A percentile compares a stretch with the other conserved stretches of the same genome.
These are phyloP conservation scores for Colletotrichum plurivorum DNA, from an alignment of 2,329 filamentous ascomycete species.

Conservation along the genomic window DNA sequence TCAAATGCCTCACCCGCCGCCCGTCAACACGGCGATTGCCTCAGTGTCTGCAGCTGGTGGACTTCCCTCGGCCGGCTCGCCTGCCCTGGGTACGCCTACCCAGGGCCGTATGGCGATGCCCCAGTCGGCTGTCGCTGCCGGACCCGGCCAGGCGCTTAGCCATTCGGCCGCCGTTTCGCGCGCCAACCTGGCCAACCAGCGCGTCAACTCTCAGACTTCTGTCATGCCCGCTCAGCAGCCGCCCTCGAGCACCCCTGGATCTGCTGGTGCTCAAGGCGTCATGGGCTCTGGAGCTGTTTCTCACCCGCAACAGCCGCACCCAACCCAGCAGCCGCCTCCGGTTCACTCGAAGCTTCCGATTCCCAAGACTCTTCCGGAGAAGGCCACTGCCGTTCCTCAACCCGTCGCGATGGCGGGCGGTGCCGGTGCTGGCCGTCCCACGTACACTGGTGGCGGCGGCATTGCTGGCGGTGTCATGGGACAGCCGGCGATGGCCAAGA, in stretches of 20 bases:
- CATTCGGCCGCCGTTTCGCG: constrained; percentile 65
- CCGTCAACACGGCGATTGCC: constrained; percentile 64
- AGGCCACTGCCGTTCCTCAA: constrained; percentile 77
- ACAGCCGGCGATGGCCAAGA: constrained; percentile 86
- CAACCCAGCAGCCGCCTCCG: constrained; percentile 55
- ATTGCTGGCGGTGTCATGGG: constrained; percentile 86
- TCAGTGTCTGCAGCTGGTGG: constrained; percentile 51
- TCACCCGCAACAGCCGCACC: constrained; percentile 63
- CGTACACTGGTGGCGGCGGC: constrained; percentile 83
- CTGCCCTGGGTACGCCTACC: constrained; percentile 66
- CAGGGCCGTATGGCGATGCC: constrained; percentile 66
- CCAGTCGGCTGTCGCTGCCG: constrained; percentile 59
- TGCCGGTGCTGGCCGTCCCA: constrained; percentile 79
- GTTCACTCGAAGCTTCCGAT: constrained; percentile 81
- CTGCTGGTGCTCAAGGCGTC: constrained; percentile 48
- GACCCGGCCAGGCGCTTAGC: constrained; percentile 58
- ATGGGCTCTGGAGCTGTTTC: constrained; percentile 48
- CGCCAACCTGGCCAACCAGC: constrained; percentile 65
- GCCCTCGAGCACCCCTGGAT: constrained; percentile 48
- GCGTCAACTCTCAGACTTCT: constrained; percentile 45
- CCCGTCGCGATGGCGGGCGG: constrained; percentile 80
- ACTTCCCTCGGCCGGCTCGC: constrained; percentile 60
- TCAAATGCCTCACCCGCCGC: constrained; percentile 49
- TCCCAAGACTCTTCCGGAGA: constrained; percentile 80
- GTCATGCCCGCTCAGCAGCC: constrained; percentile 51